Evolutionary conservation across 2,329 filamentous ascomycete species (phyloP).

Genomic region (Epichloe bromicola): DNA sequence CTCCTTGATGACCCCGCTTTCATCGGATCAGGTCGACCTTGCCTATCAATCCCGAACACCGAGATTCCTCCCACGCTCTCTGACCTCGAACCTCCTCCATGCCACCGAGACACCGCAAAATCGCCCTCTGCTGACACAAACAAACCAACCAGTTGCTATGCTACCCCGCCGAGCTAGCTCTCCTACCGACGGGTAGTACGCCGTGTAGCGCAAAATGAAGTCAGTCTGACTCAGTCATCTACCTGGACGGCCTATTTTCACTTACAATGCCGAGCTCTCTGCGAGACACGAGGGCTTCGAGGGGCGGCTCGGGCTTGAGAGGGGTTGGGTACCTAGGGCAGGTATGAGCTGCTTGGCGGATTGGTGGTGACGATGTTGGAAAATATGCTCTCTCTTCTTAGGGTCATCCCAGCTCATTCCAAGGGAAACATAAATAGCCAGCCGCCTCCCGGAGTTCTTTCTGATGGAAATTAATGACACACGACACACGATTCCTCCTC

Average conservation of each 20-base stretch:
- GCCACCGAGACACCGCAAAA: neutral
- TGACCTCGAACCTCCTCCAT: neutral
- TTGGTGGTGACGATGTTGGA: neutral
- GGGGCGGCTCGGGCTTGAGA: neutral
- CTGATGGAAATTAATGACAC: neutral
- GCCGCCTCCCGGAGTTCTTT: neutral
- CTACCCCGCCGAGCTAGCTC: neutral
- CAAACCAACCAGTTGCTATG: neutral
- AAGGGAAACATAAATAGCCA: slow-evolving; percentile 1
- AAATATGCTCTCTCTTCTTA: neutral
- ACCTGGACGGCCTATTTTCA: neutral
- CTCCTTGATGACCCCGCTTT: neutral
- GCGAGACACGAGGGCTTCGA: slow-evolving; percentile 2
- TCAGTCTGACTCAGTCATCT: neutral
- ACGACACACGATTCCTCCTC: neutral
- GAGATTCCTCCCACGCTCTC: slow-evolving; percentile 4
- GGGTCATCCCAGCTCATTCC: neutral
- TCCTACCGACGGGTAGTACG: too few relatives aligned
- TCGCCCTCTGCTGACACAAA: neutral
- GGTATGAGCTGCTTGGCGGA: too few relatives aligned
- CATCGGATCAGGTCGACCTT: neutral
- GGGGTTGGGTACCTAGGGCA: neutral
- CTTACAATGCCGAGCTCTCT: slow-evolving; percentile 5
- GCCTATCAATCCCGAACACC: slow-evolving; percentile 9
- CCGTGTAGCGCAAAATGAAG: neutral